Evolutionary conservation across 345 rosid genomes (phyloP).

Genomic region (Citrus medica): DNA sequence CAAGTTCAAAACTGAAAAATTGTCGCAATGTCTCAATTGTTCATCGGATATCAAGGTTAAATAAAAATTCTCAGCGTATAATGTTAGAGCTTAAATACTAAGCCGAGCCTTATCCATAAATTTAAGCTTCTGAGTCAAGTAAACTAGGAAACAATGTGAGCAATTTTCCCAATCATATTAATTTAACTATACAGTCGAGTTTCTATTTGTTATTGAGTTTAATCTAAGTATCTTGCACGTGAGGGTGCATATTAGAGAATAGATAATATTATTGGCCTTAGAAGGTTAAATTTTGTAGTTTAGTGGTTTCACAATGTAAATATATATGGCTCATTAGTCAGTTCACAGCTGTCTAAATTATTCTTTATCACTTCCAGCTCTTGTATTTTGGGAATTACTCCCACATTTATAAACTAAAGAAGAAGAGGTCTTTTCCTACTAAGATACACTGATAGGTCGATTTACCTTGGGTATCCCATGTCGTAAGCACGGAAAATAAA

Average conservation of each 20-base stretch:
- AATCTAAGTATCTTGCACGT: background rate
- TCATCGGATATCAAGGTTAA: background rate
- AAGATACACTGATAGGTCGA: slow-evolving; percentile 2
- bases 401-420: background rate
- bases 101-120: background rate
- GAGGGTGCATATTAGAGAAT: background rate
- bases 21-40: background rate
- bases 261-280: background rate
- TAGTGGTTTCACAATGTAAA: background rate
- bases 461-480: slow-evolving; percentile 74
- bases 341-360: background rate
- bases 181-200: background rate
- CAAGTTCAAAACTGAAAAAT: background rate
- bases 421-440: background rate
- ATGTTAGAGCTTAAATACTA: background rate
- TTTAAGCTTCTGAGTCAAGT: background rate
- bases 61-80: background rate
- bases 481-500: slow-evolving; percentile 88
- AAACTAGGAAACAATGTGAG: background rate
- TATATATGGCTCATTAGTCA: background rate
- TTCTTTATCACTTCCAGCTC: background rate
- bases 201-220: background rate
- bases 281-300: background rate
- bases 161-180: background rate
- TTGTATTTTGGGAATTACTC: background rate